Conservation (phyloP, 345 rosid genomes). For the Salix dunnii region DNA sequence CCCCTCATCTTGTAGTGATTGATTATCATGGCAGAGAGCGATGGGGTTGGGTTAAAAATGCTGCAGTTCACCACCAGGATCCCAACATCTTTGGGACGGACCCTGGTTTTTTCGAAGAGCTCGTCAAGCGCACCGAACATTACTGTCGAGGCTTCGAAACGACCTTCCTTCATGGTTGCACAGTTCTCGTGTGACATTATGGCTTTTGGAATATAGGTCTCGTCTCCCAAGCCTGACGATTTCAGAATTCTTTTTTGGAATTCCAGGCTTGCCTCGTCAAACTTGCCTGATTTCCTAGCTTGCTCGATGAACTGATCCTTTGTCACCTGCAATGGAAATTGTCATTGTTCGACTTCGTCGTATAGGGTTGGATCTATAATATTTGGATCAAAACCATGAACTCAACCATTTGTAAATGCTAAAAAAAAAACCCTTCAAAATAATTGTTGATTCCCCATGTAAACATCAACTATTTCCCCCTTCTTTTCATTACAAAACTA, state of each 20-base stretch:
- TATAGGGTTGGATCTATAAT: no score
- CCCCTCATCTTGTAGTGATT: conserved; percentile 97
- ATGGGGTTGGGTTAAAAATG: conserved; percentile 91
- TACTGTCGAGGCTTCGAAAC: conserved; percentile 69
- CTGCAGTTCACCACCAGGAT: conserved; percentile 93
- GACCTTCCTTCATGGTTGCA: conserved; percentile 84
- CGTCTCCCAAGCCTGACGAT: conserved; percentile 82
- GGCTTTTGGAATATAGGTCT: conserved; percentile 70
- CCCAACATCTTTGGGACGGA: conserved; percentile 82
- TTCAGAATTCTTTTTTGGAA: conserved; percentile 67
- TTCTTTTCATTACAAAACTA: no score
- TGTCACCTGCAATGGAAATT: conserved; percentile 42
- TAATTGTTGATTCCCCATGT: no score
- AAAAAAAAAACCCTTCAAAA: no score
- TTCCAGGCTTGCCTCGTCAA: conserved; percentile 51
- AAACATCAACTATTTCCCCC: no score
- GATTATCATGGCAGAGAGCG: conserved; percentile 84
- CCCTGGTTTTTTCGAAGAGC: conserved; percentile 69
- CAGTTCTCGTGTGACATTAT: conserved; percentile 49
- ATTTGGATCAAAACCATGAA: no score
- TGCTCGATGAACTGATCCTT: conserved; percentile 62
- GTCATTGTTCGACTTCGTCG: not conserved
- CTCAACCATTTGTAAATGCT: no score
- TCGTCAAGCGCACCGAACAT: conserved; percentile 90
- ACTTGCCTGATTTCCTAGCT: conserved; percentile 59